Base-by-base conservation (phyloP, 768 basidiomycete species). In the Roridomyces roridus region DNA sequence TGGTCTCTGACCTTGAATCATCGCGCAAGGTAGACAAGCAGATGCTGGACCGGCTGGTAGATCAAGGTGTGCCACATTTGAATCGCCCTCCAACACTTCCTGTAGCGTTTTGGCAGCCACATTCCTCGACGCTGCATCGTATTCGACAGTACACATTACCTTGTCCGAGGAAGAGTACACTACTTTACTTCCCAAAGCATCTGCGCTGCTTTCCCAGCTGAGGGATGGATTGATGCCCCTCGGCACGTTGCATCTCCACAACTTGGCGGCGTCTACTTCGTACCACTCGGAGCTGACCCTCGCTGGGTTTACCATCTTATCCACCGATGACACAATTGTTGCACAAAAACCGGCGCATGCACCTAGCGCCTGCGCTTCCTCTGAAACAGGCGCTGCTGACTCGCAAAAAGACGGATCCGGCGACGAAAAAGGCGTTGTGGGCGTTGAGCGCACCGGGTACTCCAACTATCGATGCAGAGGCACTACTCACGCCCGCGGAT, bases 381-480 rank as follows among this genome's bases (percentile, higher is more conserved):
- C 72, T 81, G 44, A 85, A 83, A 64, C 71, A 68, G 71, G 77
- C 81, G 24, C 81, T 87, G 41, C 80, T 81, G 21, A 82, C 77
- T 50, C 85, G 78, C 63, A 78, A 78, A 51, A 80, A 77, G 65
- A 72, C 79, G 3, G 86, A 87, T 64, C 78, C 85, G 56, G 87
- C 90, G 9, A 84, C 88, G 44, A 96, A 95, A 74, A 90, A 94
- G 60, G 92, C 92, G 0, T 79, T 98, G 31, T 97, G 96, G 96
- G 80, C 92, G 0, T 78, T 96, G 28, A 87, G 78, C 35, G 74
- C 89, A 2, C 84, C 91, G 3, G 79, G 85, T 0, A 84, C 91
- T 4, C 85, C 91, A 0, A 76, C 84, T 9, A 91, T 96, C 56
- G 92, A 96, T 68, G 82, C 92, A 9, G 91, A 94, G 54, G 79